Evolutionary conservation across 805 yeast genomes (phyloP).

Genomic region (Phaffomyces opuntiae): DNA sequence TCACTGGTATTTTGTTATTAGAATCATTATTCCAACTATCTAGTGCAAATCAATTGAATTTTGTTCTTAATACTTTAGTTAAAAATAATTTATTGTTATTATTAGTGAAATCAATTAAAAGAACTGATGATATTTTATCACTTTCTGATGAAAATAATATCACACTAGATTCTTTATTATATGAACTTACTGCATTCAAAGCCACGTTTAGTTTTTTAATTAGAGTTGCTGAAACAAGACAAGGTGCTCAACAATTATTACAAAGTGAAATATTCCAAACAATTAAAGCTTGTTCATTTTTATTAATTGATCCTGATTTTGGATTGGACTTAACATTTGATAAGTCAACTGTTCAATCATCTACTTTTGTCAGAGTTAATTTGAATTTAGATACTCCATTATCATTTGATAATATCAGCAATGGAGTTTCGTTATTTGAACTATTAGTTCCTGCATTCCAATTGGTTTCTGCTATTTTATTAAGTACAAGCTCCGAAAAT

Average conservation of each 20-base stretch:
- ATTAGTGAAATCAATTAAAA: slow-evolving; percentile 58
- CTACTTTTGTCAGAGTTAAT: slow-evolving; percentile 34
- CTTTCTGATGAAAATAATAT: slow-evolving; percentile 30
- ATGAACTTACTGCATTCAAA: slow-evolving; percentile 73
- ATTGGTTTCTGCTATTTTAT: slow-evolving; percentile 53
- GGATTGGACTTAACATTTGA: slow-evolving; percentile 52
- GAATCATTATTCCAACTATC: slow-evolving; percentile 59
- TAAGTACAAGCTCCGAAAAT: slow-evolving; percentile 76
- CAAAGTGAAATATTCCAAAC: slow-evolving; percentile 67
- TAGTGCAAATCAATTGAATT: slow-evolving; percentile 41
- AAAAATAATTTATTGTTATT: slow-evolving; percentile 59
- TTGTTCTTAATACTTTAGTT: slow-evolving; percentile 53
- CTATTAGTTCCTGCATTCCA: slow-evolving; percentile 70
- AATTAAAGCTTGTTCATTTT: slow-evolving; percentile 47
- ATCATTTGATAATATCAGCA: slow-evolving; percentile 24
- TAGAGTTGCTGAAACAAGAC: slow-evolving; percentile 67
- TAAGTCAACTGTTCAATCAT: slow-evolving; percentile 24
- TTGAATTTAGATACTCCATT: slow-evolving; percentile 49
- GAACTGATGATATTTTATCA: slow-evolving; percentile 57
- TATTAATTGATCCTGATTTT: slow-evolving; percentile 70
- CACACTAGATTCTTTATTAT: slow-evolving; percentile 48
- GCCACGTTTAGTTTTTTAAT: slow-evolving; percentile 62
- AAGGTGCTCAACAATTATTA: slow-evolving; percentile 71
- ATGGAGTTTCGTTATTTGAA: slow-evolving; percentile 52
- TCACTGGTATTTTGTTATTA: slow-evolving; percentile 68